These are phyloP conservation scores for Murraya paniculata DNA, from an alignment of 345 rosid species.

Conservation along the genomic window DNA sequence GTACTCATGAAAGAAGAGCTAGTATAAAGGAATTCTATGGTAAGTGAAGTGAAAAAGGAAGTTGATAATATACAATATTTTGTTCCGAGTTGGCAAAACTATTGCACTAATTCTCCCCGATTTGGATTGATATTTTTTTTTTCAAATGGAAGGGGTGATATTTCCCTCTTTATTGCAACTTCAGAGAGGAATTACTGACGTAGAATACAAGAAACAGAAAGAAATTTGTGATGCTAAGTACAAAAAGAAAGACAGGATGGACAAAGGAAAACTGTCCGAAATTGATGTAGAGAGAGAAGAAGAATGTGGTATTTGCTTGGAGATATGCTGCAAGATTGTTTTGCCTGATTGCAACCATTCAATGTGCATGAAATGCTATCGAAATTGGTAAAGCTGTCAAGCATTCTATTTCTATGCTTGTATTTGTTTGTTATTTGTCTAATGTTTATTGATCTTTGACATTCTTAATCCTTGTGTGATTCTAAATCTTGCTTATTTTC, in stretches of 20 bases:
- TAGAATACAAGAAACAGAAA: slow-evolving; percentile 75
- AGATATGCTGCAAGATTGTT: slow-evolving; percentile 61
- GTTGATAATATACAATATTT: background rate
- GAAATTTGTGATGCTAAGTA: slow-evolving; percentile 62
- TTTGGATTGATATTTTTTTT: background rate
- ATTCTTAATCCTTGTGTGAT: background rate
- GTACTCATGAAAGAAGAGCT: slow-evolving; percentile 80
- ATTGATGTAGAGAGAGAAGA: slow-evolving; percentile 83
- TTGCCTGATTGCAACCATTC: slow-evolving; percentile 83
- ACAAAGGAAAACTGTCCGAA: slow-evolving; percentile 70
- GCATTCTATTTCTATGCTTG: background rate
- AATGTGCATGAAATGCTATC: slow-evolving; percentile 77
- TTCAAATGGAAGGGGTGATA: slow-evolving; percentile 56
- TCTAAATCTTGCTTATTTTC: background rate
- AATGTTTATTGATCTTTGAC: background rate
- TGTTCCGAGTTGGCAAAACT: no score
- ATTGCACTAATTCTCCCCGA: background rate
- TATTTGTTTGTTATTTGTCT: background rate
- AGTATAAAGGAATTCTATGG: slow-evolving; percentile 88
- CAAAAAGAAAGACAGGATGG: slow-evolving; percentile 39
- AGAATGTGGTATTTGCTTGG: slow-evolving; percentile 95
- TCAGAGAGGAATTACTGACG: slow-evolving; percentile 66
- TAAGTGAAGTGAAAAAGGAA: slow-evolving; percentile 22
- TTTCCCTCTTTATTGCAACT: slow-evolving; percentile 87
- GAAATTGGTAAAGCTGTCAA: slow-evolving; percentile 52